Base-by-base conservation (phyloP, 768 basidiomycete genomes). In the Russula abietina region DNA sequence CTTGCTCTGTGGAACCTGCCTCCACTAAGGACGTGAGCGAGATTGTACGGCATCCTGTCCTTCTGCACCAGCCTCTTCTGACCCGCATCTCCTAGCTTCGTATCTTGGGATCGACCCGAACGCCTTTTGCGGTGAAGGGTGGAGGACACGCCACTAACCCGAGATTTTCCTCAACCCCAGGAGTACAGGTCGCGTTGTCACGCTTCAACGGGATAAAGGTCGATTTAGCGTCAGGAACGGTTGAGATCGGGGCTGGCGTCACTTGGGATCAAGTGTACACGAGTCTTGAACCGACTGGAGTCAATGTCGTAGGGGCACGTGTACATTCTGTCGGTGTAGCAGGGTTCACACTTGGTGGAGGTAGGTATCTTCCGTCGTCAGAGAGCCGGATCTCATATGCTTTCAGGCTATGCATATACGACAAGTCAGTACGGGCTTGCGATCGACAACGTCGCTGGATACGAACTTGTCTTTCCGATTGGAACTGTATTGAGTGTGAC, bases 391-490 rank as follows among this genome's bases (percentile, higher is more conserved):
- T 38, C 4, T 51, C 16, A 32, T 3, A 51, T n/a, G 24, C 1
- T 11, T 45, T 16, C 22, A 59, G 76, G 76, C 7, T 77, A 71
- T 65, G 72, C 73, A 0, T 59, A 66, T 50, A 70, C 68, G 59
- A 72, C 70, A 7, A 75, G 70, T 57, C 69, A 71, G 54, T 70
- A 69, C 57, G 73, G 75, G 9, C 58, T 76, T 19, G 70, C 70
- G 2, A 63, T 75, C 39, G 76, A 77, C 62, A 76, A 76, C 54
- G 54, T 78, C 30, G 62, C 57, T 16, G 66, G 52, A 33, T 69
- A 66, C 12, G 54, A 72, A 54, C 60, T 75, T 26, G 73, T 74
- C 17, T 54, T 71, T 2, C 74, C 74, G 4, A 36, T 4, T 4
- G 36, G 36, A 36, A 36, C 36, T 12, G 36, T 36, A 12, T 12